Conservation (phyloP, 495 filamentous ascomycete genomes). For the Neurospora sp. region DNA sequence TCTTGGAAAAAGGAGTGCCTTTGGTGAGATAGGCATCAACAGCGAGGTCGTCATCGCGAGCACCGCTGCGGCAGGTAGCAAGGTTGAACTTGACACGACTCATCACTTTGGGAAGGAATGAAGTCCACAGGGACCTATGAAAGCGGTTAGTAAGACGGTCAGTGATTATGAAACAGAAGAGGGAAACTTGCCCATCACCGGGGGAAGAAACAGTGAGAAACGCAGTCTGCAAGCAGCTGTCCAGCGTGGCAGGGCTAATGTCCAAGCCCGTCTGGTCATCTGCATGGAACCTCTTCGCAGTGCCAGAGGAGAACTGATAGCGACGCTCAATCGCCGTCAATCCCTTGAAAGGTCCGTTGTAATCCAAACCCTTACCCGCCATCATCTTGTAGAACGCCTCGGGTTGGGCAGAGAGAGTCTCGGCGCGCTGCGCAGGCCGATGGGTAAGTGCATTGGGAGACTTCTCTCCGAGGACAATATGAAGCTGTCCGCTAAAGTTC, state of each 20-base stretch:
- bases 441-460: conserved; percentile 13
- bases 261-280: conserved; percentile 23
- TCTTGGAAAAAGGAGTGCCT: conserved; percentile 9
- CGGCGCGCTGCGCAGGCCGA: conserved; percentile 13
- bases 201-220: conserved; percentile 36
- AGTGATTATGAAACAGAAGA: background rate
- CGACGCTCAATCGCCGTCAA: conserved; percentile 29
- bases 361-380: conserved; percentile 27
- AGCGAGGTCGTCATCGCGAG: conserved; percentile 11
- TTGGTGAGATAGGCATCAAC: conserved; percentile 28
- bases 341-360: conserved; percentile 33
- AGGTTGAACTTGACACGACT: conserved; percentile 29
- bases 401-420: conserved; percentile 23
- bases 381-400: conserved; percentile 38
- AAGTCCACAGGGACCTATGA: conserved; percentile 27
- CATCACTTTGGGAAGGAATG: conserved; percentile 31
- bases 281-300: conserved; percentile 21
- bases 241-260: conserved; percentile 40
- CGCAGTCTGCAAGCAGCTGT: conserved; percentile 36
- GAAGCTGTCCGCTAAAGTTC: conserved; percentile 23
- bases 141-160: background rate
- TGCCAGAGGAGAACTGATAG: conserved; percentile 34
- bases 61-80: conserved; percentile 15
- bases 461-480: conserved; percentile 23
- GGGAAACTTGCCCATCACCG: conserved; percentile 21